phyloP scores from a whole-genome alignment of 768 basidiomycete species.

The Dictyophora rubrovolvata region DNA sequence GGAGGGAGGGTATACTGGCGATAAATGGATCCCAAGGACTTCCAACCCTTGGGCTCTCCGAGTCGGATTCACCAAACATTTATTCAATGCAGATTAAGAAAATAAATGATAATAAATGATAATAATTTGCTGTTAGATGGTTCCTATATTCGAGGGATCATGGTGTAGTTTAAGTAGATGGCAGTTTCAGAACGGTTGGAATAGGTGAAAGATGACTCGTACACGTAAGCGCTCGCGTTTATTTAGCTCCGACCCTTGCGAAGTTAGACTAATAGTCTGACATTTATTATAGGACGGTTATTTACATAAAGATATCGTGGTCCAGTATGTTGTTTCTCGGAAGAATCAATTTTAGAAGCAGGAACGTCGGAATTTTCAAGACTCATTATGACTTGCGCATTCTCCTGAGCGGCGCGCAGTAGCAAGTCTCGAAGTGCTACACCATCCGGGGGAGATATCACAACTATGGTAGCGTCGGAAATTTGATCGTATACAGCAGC shows the following conservation, averaged over 20 bases:
- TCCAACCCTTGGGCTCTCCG: conserved; percentile 68
- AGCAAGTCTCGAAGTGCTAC: conserved; percentile 46
- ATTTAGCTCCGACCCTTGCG: neutral
- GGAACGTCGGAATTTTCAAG: conserved; percentile 32
- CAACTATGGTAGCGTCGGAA: conserved; percentile 46
- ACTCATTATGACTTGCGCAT: conserved; percentile 38
- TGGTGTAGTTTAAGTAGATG: conserved; percentile 18
- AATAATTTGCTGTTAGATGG: conserved; percentile 3
- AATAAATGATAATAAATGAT: neutral
- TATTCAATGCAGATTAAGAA: neutral
- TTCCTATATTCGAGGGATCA: conserved; percentile 50
- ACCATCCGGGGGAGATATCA: conserved; percentile 46
- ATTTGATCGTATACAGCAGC: conserved; percentile 43
- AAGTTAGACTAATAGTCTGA: conserved; percentile 6
- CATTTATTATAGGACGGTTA: conserved; percentile 8
- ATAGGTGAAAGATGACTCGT: neutral
- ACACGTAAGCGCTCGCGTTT: neutral
- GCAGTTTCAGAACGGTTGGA: neutral
- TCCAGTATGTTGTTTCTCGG: neutral
- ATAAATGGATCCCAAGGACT: conserved; percentile 78
- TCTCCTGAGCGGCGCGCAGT: conserved; percentile 35
- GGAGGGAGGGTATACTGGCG: conserved; percentile 34
- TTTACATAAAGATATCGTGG: conserved; percentile 5
- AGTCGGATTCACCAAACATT: conserved; percentile 80
- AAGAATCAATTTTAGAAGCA: conserved; percentile 9